A percentile compares a stretch with the other conserved stretches of the same genome.
Evolutionary conservation across 2,329 filamentous ascomycete genomes (phyloP).

Genomic region (Cadophora gregata): DNA sequence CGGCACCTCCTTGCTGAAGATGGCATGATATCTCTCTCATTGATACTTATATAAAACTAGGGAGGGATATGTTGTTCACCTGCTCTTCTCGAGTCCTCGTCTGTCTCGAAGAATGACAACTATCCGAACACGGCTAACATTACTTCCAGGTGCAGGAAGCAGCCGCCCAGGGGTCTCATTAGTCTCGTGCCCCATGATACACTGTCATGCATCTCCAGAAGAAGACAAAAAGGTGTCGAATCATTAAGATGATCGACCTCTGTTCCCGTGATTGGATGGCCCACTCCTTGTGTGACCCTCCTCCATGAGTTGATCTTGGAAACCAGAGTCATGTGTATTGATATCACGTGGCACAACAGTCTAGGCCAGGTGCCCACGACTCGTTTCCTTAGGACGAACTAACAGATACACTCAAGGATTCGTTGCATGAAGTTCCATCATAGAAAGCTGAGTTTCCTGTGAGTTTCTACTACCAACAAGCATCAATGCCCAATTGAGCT

Average conservation of each 20-base stretch:
- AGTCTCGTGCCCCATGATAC: slow-evolving; percentile 8
- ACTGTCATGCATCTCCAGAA: slow-evolving; percentile 1
- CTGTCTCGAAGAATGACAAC: neutral
- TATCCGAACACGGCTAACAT: neutral
- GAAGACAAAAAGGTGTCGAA: neutral
- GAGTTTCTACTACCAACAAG: neutral
- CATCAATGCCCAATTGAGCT: neutral
- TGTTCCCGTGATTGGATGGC: neutral
- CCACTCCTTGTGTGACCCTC: neutral
- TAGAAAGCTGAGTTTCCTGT: neutral
- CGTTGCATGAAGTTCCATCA: neutral
- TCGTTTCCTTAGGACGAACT: neutral
- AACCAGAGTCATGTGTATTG: neutral
- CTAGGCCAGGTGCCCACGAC: neutral
- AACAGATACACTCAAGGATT: neutral
- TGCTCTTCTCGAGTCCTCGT: neutral
- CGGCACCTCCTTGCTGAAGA: neutral
- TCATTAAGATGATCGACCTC: slow-evolving; percentile 1
- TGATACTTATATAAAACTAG: neutral
- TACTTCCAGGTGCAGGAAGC: slow-evolving; percentile 4
- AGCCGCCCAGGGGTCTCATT: slow-evolving; percentile 5
- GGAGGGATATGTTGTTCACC: neutral
- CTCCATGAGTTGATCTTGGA: neutral
- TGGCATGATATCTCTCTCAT: neutral
- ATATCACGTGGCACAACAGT: neutral